Evolutionary conservation across 129 eudicot genomes (phyloP).

Genomic region (Artemisia tridentata): DNA sequence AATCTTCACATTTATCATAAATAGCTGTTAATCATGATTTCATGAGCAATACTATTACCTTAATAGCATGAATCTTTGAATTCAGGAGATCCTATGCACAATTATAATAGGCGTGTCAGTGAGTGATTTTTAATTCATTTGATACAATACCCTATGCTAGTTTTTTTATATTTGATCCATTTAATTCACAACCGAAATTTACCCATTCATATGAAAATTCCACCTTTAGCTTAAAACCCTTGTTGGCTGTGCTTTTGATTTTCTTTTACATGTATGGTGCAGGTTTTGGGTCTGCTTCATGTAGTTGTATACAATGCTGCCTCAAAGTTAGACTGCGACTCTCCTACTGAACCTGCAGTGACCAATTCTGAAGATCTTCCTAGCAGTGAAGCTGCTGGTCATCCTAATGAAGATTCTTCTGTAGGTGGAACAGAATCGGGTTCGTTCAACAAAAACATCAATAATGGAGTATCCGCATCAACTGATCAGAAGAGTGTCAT

Average conservation of each 20-base stretch:
- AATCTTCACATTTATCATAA: too few species aligned
- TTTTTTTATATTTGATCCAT: neutral
- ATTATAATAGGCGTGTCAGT: too few species aligned
- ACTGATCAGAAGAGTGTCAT: neutral
- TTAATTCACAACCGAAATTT: too few species aligned
- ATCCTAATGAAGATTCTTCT: neutral
- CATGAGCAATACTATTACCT: neutral
- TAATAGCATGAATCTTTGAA: neutral
- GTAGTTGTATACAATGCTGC: neutral
- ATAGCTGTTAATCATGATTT: neutral
- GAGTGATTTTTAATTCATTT: neutral
- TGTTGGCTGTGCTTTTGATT: neutral
- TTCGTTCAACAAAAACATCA: neutral
- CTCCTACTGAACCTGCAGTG: neutral
- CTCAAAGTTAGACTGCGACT: neutral
- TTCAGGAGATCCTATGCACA: neutral
- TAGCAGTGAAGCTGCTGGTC: neutral
- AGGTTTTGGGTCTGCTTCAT: constrained; percentile 2
- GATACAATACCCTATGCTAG: neutral
- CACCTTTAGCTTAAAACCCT: too few species aligned
- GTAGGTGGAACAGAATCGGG: neutral
- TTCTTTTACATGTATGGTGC: neutral
- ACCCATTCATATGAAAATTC: too few species aligned
- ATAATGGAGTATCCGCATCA: neutral
- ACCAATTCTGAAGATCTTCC: neutral